Evolutionary conservation across 148 eudicot species (phyloP).

Genomic region (Pouteria glomerata): DNA sequence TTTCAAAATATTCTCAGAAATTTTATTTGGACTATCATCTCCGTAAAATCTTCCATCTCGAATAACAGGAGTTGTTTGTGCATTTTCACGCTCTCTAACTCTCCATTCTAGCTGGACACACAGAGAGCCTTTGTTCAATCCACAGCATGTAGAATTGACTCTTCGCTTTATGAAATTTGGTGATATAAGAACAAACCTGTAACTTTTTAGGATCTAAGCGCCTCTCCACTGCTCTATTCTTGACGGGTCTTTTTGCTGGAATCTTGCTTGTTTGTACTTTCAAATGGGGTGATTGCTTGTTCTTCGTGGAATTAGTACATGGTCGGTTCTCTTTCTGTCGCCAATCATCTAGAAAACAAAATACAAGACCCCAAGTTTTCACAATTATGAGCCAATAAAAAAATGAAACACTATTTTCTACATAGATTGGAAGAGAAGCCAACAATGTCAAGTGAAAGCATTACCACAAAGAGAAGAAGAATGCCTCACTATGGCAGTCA

Average conservation of each 20-base stretch:
- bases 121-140: constrained; percentile 8
- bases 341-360: constrained; percentile 21
- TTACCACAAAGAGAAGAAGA: constrained; percentile 24
- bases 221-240: constrained; percentile 33
- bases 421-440: constrained; percentile 29
- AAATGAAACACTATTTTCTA: too few species aligned
- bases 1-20: constrained; percentile 75
- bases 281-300: constrained; percentile 22
- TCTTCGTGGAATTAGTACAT: constrained; percentile 21
- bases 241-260: constrained; percentile 27
- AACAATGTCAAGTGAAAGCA: constrained; percentile 21
- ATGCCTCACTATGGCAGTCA: constrained; percentile 11
- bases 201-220: constrained; percentile 22
- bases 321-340: constrained; percentile 35
- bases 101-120: constrained; percentile 25
- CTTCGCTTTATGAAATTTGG: background rate
- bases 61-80: constrained; percentile 38
- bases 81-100: constrained; percentile 31
- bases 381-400: too few species aligned
- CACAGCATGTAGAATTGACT: background rate
- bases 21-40: constrained; percentile 58
- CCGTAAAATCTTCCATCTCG: constrained; percentile 27
- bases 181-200: constrained; percentile 31
- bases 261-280: constrained; percentile 18
- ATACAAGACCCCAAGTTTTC: too few species aligned